Evolutionary conservation across 2,329 filamentous ascomycete species (phyloP), one percentile per base, ranked within the genome.

Genomic region (Pseudogymnoascus sp.): DNA sequence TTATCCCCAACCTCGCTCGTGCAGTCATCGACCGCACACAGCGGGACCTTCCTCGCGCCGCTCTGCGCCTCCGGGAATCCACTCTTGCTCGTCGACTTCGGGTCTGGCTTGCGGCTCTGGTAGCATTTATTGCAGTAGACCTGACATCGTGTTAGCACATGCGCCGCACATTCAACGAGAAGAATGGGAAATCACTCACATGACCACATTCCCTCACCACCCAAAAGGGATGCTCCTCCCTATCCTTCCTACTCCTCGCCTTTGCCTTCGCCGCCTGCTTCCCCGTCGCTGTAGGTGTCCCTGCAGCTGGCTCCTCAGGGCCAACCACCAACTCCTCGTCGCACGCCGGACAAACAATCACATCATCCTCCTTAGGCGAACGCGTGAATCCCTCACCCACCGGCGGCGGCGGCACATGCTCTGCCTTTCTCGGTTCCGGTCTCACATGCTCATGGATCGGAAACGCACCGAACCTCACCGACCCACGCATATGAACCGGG

Each of bases 171-270:
- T 19, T 33, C 14, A 8, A 39, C 11, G 49, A 68, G 22, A 63
- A 33, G 25, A 6, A 63, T 19, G 39, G 11, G 25, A 23, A 25
- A 38, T 41, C 45, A 79, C 84, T 74, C 82, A 97, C 94, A 77
- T 99, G 94, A 66, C 94, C 94, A 73, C 94, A 99, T 60, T 82
- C 82, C 75, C 92, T 96, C 36, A 94, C 82, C 0, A 94, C 88
- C 92, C 92, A 97, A 65, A 97, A 93, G 69, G 96, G 89, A 71
- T 90, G 87, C 75, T 96, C 92, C 35, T 78, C 72, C 28, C 82
- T 79, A 22, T 81, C 79, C 62, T 81, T 73, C 62, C 63, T 72
- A 22, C 80, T 82, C 5, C 78, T 75, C 19, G 80, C 77, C 69
- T 82, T 85, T 16, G 77, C 74, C 8, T 66, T 65, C 30, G 74